Conservation (phyloP, 352 stramenopile genomes). For the Phytophthora vignae region DNA sequence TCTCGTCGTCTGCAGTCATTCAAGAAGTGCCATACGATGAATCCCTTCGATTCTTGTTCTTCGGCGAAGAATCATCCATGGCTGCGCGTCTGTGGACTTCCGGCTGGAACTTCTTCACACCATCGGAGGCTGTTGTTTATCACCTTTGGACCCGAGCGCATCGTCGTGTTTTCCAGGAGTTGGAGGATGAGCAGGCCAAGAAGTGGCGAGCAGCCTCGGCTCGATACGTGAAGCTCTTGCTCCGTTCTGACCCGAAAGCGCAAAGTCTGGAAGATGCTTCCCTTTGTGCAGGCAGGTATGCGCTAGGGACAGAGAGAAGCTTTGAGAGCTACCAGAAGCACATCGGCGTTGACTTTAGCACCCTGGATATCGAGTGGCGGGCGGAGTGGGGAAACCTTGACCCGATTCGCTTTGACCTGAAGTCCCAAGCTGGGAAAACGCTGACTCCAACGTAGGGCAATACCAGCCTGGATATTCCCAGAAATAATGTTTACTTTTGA, state of each 20-base stretch:
- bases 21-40: conserved; percentile 88
- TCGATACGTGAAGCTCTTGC: conserved; percentile 39
- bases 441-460: conserved; percentile 13
- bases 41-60: conserved; percentile 91
- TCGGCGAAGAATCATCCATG: conserved; percentile 95
- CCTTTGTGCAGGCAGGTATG: conserved; percentile 12
- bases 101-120: conserved; percentile 93
- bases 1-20: conserved; percentile 60
- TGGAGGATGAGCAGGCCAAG: conserved; percentile 51
- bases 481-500: too few relatives aligned
- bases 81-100: conserved; percentile 90
- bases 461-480: too few relatives aligned
- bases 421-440: conserved; percentile 13
- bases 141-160: conserved; percentile 92
- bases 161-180: conserved; percentile 78
- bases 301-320: conserved; percentile 43
- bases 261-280: conserved; percentile 2
- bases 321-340: conserved; percentile 59
- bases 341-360: conserved; percentile 61
- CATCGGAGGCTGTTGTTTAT: conserved; percentile 77
- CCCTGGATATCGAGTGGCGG: conserved; percentile 54
- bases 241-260: conserved; percentile 12
- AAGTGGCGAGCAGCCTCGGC: conserved; percentile 31
- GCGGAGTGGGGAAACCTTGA: conserved; percentile 66
- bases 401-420: conserved; percentile 71